phyloP scores from a whole-genome alignment of 176 grass and related monocot species.

The Ananas comosus region DNA sequence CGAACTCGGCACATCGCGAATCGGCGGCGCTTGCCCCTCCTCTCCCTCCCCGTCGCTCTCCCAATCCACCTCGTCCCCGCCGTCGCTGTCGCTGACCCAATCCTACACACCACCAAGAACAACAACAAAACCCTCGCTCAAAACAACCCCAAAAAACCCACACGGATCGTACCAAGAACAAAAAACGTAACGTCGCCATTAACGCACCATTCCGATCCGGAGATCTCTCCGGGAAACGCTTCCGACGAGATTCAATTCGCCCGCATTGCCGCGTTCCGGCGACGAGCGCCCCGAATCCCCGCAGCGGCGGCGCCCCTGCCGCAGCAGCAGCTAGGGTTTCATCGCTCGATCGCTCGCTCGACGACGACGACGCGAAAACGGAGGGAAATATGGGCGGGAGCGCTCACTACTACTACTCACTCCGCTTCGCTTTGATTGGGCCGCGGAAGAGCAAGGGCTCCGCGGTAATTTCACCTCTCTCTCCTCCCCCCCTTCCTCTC shows the following conservation, averaged over 20 bases:
- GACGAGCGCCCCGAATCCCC: no score
- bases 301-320: no score
- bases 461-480: neutral
- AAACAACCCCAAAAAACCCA: neutral
- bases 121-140: neutral
- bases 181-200: neutral
- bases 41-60: constrained; percentile 21
- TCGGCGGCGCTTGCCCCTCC: neutral
- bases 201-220: neutral
- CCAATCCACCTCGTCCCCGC: constrained; percentile 26
- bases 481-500: neutral
- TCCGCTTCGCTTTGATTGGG: no score
- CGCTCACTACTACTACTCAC: no score
- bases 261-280: no score
- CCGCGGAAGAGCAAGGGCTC: neutral
- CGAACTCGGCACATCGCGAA: constrained; percentile 7
- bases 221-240: neutral
- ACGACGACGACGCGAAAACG: no score
- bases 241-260: neutral
- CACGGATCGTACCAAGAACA: neutral
- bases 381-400: no score
- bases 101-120: constrained; percentile 28
- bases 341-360: no score
- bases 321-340: no score
- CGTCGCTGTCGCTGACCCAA: constrained; percentile 27